A percentile compares a stretch with the other conserved stretches of the same genome.
These are phyloP conservation scores for Diplocarpon rosae DNA, from an alignment of 2,329 filamentous ascomycete species.

Conservation along the genomic window DNA sequence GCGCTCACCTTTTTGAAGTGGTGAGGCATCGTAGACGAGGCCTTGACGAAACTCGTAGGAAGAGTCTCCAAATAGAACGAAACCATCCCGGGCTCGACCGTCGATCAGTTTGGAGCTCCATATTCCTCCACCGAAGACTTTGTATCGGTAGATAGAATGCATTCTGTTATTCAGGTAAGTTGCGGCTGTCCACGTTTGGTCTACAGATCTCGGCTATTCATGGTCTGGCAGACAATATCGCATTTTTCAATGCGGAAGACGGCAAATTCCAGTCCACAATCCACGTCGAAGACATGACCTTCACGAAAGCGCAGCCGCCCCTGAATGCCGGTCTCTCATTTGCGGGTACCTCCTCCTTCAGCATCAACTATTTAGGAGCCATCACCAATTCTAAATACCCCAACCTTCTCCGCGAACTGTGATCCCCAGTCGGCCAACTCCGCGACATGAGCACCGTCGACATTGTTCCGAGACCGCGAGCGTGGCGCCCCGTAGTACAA, in stretches of 20 bases:
- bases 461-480: conserved; percentile 12
- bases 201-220: not conserved
- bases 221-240: conserved; percentile 9
- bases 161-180: conserved; percentile 10
- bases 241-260: conserved; percentile 7
- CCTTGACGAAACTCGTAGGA: conserved; percentile 10
- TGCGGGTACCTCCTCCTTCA: conserved; percentile 11
- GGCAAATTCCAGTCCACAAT: conserved; percentile 7
- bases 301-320: conserved; percentile 8
- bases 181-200: not conserved
- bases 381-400: conserved; percentile 12
- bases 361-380: conserved; percentile 13
- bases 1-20: not conserved
- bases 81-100: conserved; percentile 9
- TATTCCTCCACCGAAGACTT: conserved; percentile 13
- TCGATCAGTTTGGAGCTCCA: conserved; percentile 6
- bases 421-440: conserved; percentile 4
- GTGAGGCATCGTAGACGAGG: conserved; percentile 13
- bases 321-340: conserved; percentile 5
- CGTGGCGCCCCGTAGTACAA: conserved; percentile 11
- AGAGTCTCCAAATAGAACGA: conserved; percentile 11
- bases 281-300: conserved; percentile 5
- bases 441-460: conserved; percentile 9
- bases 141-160: conserved; percentile 11
- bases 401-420: conserved; percentile 8